Evolutionary conservation across 2,329 filamentous ascomycete species (phyloP).

Genomic region (Venturia asperata): DNA sequence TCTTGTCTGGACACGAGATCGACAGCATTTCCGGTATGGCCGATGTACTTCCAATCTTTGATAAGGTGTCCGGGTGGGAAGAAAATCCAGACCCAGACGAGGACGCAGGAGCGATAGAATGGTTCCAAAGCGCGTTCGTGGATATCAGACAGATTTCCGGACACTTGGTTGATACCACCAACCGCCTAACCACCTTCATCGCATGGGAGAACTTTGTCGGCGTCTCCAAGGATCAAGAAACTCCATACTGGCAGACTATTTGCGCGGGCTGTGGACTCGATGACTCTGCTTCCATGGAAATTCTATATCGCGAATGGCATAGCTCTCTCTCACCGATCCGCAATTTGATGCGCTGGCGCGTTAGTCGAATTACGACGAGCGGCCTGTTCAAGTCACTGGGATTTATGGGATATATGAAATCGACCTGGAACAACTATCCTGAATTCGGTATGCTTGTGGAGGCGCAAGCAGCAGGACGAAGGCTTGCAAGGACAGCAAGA

Average conservation of each 20-base stretch:
- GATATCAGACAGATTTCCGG: not conserved
- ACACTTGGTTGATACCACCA: not conserved
- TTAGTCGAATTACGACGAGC: not conserved
- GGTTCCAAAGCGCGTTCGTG: not conserved
- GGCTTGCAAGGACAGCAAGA: constrained; percentile 4
- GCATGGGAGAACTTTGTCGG: constrained; percentile 7
- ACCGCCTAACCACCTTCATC: not conserved
- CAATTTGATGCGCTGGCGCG: not conserved
- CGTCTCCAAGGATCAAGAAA: not conserved
- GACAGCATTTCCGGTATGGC: not conserved
- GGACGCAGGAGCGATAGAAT: constrained; percentile 3
- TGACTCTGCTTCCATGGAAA: not conserved
- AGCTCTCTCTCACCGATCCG: not conserved
- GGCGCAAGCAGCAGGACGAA: not conserved
- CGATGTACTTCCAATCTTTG: constrained; percentile 6
- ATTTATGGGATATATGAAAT: not conserved
- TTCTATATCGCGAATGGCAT: not conserved
- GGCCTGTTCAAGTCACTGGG: constrained; percentile 6
- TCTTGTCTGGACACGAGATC: not conserved
- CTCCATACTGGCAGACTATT: not conserved
- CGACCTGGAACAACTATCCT: not conserved
- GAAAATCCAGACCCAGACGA: not conserved
- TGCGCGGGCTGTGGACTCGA: not conserved
- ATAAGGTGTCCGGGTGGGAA: not conserved
- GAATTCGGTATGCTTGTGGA: constrained; percentile 7